A percentile compares a stretch with the other conserved stretches of the same genome.
Evolutionary conservation across 2,329 filamentous ascomycete species (phyloP).

Genomic region (Alternaria consortialis): DNA sequence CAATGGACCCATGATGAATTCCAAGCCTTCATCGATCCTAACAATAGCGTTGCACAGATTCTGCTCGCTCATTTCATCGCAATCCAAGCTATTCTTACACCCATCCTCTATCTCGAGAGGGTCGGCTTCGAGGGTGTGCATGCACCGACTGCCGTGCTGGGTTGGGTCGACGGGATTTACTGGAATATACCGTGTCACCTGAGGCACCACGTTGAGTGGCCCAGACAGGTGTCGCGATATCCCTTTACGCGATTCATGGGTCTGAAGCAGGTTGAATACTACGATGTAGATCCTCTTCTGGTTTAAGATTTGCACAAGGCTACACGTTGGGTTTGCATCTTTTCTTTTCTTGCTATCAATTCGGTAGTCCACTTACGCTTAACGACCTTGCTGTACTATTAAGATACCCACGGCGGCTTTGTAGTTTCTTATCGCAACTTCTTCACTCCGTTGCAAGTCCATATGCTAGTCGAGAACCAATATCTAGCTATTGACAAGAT

Average conservation of each 20-base stretch:
- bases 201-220: constrained; percentile 43
- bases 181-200: constrained; percentile 34
- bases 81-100: constrained; percentile 56
- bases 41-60: constrained; percentile 55
- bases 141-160: constrained; percentile 41
- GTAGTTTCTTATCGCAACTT: not conserved
- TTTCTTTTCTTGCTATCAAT: not conserved
- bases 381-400: constrained; percentile 2
- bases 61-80: constrained; percentile 60
- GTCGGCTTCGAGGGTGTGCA: constrained; percentile 47
- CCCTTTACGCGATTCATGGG: constrained; percentile 40
- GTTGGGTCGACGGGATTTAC: constrained; percentile 49
- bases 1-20: constrained; percentile 54
- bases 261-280: constrained; percentile 26
- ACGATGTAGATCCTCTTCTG: constrained; percentile 13
- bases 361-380: not conserved
- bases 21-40: constrained; percentile 54
- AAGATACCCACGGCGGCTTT: constrained; percentile 7
- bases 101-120: constrained; percentile 49
- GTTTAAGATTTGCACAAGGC: not conserved
- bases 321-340: not conserved
- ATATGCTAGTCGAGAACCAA: not conserved
- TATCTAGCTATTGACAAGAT: not conserved
- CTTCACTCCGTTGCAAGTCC: not conserved
- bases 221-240: constrained; percentile 41